phyloP scores from a whole-genome alignment of 78 protist species.

The Isochrysis galbana region DNA sequence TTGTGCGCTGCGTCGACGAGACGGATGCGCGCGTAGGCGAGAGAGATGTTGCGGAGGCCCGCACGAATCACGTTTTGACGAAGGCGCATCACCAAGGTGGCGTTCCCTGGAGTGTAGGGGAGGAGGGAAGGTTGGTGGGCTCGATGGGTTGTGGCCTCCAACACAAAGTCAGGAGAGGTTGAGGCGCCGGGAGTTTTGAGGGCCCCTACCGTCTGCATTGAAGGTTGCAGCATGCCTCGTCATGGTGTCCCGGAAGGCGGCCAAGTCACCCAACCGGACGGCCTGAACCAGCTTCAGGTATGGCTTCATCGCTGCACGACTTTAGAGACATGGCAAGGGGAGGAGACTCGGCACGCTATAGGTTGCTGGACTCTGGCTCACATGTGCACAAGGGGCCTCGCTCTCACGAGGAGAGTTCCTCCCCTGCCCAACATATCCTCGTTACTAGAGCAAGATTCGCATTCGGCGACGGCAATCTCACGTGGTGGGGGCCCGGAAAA shows the following conservation, averaged over 20 bases:
- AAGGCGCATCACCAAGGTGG: constrained; percentile 75
- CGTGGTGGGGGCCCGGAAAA: no score
- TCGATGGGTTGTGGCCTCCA: not conserved
- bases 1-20: constrained; percentile 39
- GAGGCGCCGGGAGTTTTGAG: no score
- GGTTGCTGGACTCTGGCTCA: no score
- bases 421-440: no score
- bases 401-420: no score
- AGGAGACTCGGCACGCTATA: no score
- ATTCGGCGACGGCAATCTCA: no score
- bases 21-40: constrained; percentile 60
- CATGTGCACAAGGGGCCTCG: no score
- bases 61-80: constrained; percentile 91
- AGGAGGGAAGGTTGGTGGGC: not conserved
- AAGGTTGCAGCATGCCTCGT: constrained; percentile 55
- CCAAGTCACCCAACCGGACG: constrained; percentile 88
- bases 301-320: constrained; percentile 74
- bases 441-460: no score
- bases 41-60: constrained; percentile 83
- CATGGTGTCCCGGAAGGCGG: constrained; percentile 59
- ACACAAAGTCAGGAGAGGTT: no score
- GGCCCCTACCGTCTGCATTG: constrained; percentile 39
- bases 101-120: constrained; percentile 50
- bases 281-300: constrained; percentile 83
- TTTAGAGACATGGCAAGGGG: no score